Evolutionary conservation across 2,329 filamentous ascomycete species (phyloP), one percentile per base, ranked within the genome.

Genomic region (Raffaelea albimanens): DNA sequence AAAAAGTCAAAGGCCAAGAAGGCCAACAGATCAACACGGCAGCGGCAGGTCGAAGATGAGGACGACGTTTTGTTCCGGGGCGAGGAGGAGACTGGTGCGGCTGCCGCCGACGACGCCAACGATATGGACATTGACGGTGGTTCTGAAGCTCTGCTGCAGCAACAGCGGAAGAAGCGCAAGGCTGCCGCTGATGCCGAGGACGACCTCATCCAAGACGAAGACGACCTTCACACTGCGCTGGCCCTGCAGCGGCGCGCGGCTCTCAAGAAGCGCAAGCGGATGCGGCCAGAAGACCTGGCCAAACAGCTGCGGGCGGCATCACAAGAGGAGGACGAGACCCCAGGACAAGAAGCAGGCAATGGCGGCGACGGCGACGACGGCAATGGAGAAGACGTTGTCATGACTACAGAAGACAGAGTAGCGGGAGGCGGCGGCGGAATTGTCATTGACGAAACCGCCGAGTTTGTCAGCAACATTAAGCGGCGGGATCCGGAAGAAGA

Each of bases 401-500:
- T 29, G 25, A 13, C 25, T 13, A 29, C 25, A 13, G n/a, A n/a
- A n/a, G n/a, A n/a, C n/a, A n/a, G n/a, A n/a, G n/a, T n/a, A n/a
- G n/a, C 68, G 69, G 31, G 71, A 70, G 2, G 57, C 58, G 61
- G 57, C 2, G 68, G 67, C 25, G 91, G 89, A 2, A 71, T 98
- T 2, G 78, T 96, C n/a, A 90, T 98, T 49, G 91, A 96, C 51
- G 93, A 96, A 61, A 95, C 91, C 1, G 89, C 89, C 0, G 90
- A 95, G 58, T 98, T 98, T 57, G 85, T 98, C 25, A 85, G 89
- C 22, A 88, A 88, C 47, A 67, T 98, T 47, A 85, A 83, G 59
- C 85, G 83, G 50, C 79, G 83, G 14, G 75, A 19, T 8, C 68
- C 73, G 3, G 73, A 78, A 47, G 70, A 73, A 14, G 75, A 60